phyloP scores from a whole-genome alignment of 805 yeast genomes.

The Wickerhamiella cacticola region DNA sequence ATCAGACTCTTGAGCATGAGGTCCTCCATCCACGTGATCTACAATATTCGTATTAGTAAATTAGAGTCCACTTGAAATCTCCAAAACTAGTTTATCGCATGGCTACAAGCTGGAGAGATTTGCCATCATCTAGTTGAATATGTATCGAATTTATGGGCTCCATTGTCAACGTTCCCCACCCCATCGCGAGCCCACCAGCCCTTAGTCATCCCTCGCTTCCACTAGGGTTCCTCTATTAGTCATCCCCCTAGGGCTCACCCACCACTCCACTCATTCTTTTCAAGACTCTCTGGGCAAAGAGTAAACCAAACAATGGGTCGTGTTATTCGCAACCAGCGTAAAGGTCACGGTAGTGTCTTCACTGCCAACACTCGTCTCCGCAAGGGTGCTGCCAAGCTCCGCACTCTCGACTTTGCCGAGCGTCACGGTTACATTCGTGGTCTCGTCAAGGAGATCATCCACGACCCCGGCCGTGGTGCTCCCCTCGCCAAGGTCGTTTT shows the following conservation, averaged over 20 bases:
- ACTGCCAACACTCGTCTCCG: conserved; percentile 99
- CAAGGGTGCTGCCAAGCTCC: conserved; percentile 99
- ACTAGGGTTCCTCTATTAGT: not conserved
- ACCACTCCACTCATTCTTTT: conserved; percentile 9
- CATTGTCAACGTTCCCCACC: too few relatives aligned
- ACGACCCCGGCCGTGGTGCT: conserved; percentile 99
- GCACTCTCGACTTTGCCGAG: conserved; percentile 98
- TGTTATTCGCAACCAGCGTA: conserved; percentile 99
- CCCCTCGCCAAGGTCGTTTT: conserved; percentile 97
- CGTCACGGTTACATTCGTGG: conserved; percentile 99
- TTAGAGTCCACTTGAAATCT: too few relatives aligned
- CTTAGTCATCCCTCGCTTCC: not conserved
- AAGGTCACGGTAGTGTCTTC: conserved; percentile 97
- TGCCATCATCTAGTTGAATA: too few relatives aligned
- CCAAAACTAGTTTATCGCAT: too few relatives aligned
- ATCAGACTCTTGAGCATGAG: too few relatives aligned
- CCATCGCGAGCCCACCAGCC: too few relatives aligned
- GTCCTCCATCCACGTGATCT: too few relatives aligned
- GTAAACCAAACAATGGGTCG: conserved; percentile 22
- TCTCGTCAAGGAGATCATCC: conserved; percentile 95
- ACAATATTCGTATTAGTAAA: too few relatives aligned
- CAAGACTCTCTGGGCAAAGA: conserved; percentile 1
- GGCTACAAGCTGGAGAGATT: too few relatives aligned
- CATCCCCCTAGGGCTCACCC: not conserved
- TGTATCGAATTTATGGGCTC: too few relatives aligned